phyloP scores from a whole-genome alignment of 2,329 filamentous ascomycete species.

The Epichloe brachyelytri region DNA sequence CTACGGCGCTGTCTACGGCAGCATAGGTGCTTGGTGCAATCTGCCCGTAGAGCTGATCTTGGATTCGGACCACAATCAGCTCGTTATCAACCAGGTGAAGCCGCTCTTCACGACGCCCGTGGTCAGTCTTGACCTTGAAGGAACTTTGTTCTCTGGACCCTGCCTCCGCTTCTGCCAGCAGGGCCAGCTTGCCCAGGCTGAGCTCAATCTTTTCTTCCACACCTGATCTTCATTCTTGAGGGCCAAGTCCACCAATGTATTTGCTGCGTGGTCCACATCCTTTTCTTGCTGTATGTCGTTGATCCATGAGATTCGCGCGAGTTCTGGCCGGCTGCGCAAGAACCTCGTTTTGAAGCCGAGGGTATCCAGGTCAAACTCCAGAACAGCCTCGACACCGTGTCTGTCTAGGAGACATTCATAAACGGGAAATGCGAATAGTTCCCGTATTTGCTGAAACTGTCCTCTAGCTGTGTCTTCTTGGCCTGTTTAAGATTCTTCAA shows the following conservation, averaged over 20 bases:
- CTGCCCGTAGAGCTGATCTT: slow-evolving; percentile 62
- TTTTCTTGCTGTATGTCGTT: slow-evolving; percentile 72
- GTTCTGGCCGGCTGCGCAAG: slow-evolving; percentile 55
- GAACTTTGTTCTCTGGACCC: slow-evolving; percentile 12
- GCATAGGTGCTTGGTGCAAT: slow-evolving; percentile 53
- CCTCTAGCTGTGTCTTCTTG: slow-evolving; percentile 31
- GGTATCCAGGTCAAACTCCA: slow-evolving; percentile 59
- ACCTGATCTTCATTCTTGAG: slow-evolving; percentile 60
- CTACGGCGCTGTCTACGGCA: slow-evolving; percentile 70
- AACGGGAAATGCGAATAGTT: slow-evolving; percentile 59
- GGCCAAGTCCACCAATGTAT: slow-evolving; percentile 58
- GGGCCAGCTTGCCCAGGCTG: slow-evolving; percentile 72
- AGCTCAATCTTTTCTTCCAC: slow-evolving; percentile 93
- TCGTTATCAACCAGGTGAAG: slow-evolving; percentile 46
- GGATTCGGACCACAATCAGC: slow-evolving; percentile 60
- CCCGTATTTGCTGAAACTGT: slow-evolving; percentile 52
- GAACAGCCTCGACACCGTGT: slow-evolving; percentile 51
- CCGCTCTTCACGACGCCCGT: slow-evolving; percentile 26
- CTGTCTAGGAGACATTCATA: slow-evolving; percentile 66
- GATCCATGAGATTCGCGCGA: slow-evolving; percentile 83
- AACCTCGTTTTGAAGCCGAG: slow-evolving; percentile 63
- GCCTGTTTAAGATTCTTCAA: slow-evolving; percentile 24
- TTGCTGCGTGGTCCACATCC: slow-evolving; percentile 60
- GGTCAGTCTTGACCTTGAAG: slow-evolving; percentile 25
- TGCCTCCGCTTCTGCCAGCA: slow-evolving; percentile 47